A percentile compares a stretch with the other conserved stretches of the same genome.
These are phyloP conservation scores for Globisporangium recalcitrans DNA, from an alignment of 352 stramenopile species.

Conservation along the genomic window DNA sequence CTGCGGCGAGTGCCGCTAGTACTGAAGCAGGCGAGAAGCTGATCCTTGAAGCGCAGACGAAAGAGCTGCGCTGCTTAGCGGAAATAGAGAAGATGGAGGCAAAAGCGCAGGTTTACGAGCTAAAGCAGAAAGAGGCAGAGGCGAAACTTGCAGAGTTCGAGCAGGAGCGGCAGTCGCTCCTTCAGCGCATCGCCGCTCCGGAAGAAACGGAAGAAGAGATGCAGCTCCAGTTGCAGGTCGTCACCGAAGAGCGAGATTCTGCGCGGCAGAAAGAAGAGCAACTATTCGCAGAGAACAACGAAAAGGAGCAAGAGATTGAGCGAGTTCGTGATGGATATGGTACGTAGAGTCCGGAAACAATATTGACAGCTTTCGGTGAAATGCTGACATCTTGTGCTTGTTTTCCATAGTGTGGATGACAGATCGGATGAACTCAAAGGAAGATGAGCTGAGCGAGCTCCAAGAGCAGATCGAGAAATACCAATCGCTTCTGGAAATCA, in stretches of 20 bases:
- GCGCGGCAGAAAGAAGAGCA: conserved; percentile 81
- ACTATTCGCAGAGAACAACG: conserved; percentile 74
- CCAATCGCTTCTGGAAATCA: conserved; percentile 70
- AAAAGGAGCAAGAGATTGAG: conserved; percentile 87
- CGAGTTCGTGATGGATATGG: conserved; percentile 83
- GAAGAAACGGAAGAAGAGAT: conserved; percentile 77
- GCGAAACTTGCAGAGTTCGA: conserved; percentile 29
- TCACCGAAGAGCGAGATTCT: conserved; percentile 80
- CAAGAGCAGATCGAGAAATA: conserved; percentile 85
- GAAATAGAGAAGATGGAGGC: conserved; percentile 72
- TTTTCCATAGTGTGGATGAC: conserved; percentile 73
- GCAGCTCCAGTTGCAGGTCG: conserved; percentile 73
- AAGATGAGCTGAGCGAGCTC: conserved; percentile 79
- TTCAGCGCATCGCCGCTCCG: conserved; percentile 43
- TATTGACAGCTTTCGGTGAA: background rate
- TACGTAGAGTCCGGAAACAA: background rate
- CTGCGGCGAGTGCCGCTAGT: conserved; percentile 8
- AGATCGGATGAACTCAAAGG: conserved; percentile 86
- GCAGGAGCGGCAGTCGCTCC: conserved; percentile 27
- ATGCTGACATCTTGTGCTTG: background rate
- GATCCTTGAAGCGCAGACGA: conserved; percentile 65
- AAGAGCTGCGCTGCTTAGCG: conserved; percentile 58
- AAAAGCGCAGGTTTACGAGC: conserved; percentile 45
- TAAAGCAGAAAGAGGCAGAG: conserved; percentile 33
- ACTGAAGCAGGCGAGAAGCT: conserved; percentile 43